These are phyloP conservation scores for Colletotrichum spinosum DNA, from an alignment of 2,329 filamentous ascomycete species.

Conservation along the genomic window DNA sequence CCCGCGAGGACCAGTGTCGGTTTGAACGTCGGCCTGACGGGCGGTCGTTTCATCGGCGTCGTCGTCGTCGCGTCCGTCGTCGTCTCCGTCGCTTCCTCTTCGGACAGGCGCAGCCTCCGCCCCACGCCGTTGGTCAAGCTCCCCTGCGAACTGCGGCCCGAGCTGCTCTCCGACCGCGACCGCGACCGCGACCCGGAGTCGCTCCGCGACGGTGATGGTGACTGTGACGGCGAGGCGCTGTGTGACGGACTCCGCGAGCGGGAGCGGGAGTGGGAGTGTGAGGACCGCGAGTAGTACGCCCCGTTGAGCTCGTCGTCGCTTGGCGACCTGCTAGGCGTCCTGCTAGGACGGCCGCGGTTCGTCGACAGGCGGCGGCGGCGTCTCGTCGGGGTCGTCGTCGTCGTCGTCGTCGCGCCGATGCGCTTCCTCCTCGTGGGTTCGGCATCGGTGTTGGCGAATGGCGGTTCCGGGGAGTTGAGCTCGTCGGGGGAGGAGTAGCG, in stretches of 20 bases:
- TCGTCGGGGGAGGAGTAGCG: constrained; percentile 61
- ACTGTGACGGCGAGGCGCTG: constrained; percentile 36
- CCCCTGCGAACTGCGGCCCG: constrained; percentile 42
- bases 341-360: constrained; percentile 35
- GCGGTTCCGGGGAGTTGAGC: constrained; percentile 15
- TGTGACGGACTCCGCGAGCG: constrained; percentile 37
- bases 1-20: constrained; percentile 73
- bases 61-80: constrained; percentile 42
- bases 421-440: too few relatives aligned
- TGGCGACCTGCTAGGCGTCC: constrained; percentile 36
- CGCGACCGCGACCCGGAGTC: constrained; percentile 48
- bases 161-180: constrained; percentile 45
- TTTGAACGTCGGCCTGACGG: constrained; percentile 28
- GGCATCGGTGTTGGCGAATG: not conserved
- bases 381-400: constrained; percentile 2
- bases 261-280: constrained; percentile 40
- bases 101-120: constrained; percentile 35
- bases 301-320: constrained; percentile 41
- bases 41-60: constrained; percentile 38
- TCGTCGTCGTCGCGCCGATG: not conserved
- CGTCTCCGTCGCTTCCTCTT: constrained; percentile 44
- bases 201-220: constrained; percentile 45
- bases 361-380: constrained; percentile 35
- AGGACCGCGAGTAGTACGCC: constrained; percentile 39
- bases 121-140: constrained; percentile 35